phyloP scores from a whole-genome alignment of 495 filamentous ascomycete species.

The Aspergillus leporis region DNA sequence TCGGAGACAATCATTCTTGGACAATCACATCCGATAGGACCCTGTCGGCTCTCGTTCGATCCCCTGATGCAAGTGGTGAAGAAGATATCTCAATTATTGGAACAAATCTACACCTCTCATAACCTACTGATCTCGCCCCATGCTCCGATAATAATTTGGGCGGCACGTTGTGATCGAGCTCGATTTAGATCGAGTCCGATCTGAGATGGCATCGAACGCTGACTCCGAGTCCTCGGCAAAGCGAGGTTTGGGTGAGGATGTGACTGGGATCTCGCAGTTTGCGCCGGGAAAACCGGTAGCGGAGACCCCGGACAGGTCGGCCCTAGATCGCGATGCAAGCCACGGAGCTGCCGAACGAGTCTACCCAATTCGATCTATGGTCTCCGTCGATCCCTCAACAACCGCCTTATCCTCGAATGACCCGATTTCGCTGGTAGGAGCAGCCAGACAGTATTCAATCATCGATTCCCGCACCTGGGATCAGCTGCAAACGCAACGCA shows the following conservation, averaged over 20 bases:
- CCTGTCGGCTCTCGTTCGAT: neutral
- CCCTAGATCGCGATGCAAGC: slow-evolving; percentile 14
- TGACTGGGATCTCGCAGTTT: neutral
- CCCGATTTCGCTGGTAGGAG: slow-evolving; percentile 19
- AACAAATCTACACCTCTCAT: neutral
- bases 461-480: slow-evolving; percentile 36
- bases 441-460: slow-evolving; percentile 34
- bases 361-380: slow-evolving; percentile 75
- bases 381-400: slow-evolving; percentile 62
- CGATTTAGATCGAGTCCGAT: neutral
- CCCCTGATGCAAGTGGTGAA: neutral
- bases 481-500: slow-evolving; percentile 21
- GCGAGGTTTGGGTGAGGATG: neutral
- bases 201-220: neutral
- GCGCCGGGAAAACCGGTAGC: neutral
- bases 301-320: neutral
- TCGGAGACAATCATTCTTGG: neutral
- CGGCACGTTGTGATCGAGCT: neutral
- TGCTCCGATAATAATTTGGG: neutral
- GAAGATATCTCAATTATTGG: neutral
- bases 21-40: neutral
- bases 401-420: neutral
- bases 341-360: slow-evolving; percentile 60
- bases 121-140: neutral
- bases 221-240: neutral